Base-by-base conservation (phyloP, 2,329 filamentous ascomycete species). In the Aspergillus phoenicis region DNA sequence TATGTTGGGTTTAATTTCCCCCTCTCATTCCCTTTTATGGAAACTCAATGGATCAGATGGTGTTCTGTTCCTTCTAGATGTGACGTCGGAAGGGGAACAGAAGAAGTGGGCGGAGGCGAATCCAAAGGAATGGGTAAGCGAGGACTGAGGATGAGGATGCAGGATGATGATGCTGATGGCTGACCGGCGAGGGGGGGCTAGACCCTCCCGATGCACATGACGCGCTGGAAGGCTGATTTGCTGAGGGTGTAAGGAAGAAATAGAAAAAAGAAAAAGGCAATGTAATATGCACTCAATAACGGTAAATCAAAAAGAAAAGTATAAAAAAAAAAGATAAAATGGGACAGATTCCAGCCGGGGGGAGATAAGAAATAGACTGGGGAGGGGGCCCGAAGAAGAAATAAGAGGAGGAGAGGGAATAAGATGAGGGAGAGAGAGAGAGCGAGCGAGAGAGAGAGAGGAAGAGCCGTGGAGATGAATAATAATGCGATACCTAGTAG, bases 151-250 rank as follows among this genome's bases (percentile, higher is more conserved):
- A 33, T 30, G 52, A 33, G 24, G 39, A 17, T n/a, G 8, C 33
- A 20, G 10, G 52, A 28, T 26, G 38, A 38, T 51, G 41, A 30
- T 52, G 52, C 15, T 41, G 53, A 45, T 56, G 53, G 53, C 39
- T 56, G 53, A 36, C 53, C 24, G 39, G 39, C 15, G 39, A 36
- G 39, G 55, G 24, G 59, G 55, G 70, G 68, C 66, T 70, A 73
- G 70, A 72, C 71, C 70, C 68, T 72, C 70, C 67, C 65, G 62
- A 68, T 67, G 65, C 70, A 71, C 71, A 71, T 71, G 68, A 68
- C 68, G 53, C 70, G 66, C 64, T 64, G 53, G n/a, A 36, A 55
- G 33, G 48, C 20, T 41, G 57, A 36, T n/a, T 53, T 15, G 10
- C 20, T 20, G 20, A 20, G 20, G 20, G 20, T 20, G 20, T 20